Evolutionary conservation across 75 land plant genomes (phyloP), one percentile per base, ranked within the genome.

Genomic region (Pinus tabuliformis): DNA sequence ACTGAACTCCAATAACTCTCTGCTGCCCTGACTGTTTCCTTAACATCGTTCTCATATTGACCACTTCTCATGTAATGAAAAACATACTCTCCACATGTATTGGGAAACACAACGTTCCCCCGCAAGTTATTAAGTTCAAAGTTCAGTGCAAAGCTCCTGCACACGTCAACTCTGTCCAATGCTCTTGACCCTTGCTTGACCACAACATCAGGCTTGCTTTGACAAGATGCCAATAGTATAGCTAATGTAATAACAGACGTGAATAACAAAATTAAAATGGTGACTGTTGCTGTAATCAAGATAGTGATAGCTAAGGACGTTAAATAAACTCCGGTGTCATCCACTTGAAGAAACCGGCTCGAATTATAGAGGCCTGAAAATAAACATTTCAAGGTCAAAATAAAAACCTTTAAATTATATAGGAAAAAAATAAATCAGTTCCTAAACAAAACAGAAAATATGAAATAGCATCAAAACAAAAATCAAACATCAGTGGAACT

Each of bases 141-240:
- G 58, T 84, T 84, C 59, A 83, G 63, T 15, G 59, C 6, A 37
- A 77, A 74, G 62, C 86, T 84, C 45, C 63, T 85, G 37, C 86
- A 84, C 21, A 80, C 16, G 20, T 78, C 58, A 45, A 30, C 81
- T 7, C 33, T 58, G 33, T 26, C 26, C 20, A 22, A 59, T 78
- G 56, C 16, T 49, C 24, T 28, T 22, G 66, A 21, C 11, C 56
- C 60, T 8, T 57, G 28, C 56, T 39, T 33, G 33, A 72, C 58
- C 74, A 72, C 70, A 24, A 30, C 52, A 72, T 12, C 58, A 81
- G 45, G 54, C 54, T 57, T 77, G 57, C 7, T 56, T 45, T 81
- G 88, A 56, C 87, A 86, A 54, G 87, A 72, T 8, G 88, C 79
- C 39, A 86, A 70, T 78, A 86, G 75, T 57, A 86, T 86, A 18